A percentile compares a stretch with the other conserved stretches of the same genome.
Conservation (phyloP, 306 rosid species). For the Astragalus glycyphyllos region DNA sequence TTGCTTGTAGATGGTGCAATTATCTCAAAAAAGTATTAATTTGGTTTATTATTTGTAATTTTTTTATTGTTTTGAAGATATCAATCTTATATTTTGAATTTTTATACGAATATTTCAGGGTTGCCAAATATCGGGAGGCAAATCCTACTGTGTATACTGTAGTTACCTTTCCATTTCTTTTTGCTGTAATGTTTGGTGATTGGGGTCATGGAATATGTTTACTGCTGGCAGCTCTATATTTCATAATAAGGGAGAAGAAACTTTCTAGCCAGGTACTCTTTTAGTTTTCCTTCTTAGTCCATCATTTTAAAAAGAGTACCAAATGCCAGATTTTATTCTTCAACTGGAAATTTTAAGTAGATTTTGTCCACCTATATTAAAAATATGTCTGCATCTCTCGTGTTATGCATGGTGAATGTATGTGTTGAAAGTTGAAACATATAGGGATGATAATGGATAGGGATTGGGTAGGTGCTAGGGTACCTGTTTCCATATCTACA, state of each 20-base stretch:
- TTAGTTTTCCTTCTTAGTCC: conserved; percentile 25
- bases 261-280: conserved; percentile 80
- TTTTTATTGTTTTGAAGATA: conserved; percentile 16
- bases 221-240: conserved; percentile 75
- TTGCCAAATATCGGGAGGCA: conserved; percentile 98
- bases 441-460: not conserved
- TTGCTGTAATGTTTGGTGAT: conserved; percentile 99
- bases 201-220: conserved; percentile 99
- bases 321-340: conserved; percentile 31
- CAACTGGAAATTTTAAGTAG: conserved; percentile 15
- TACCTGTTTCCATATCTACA: not conserved
- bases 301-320: conserved; percentile 19
- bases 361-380: conserved; percentile 9
- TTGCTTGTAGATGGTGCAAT: conserved; percentile 33
- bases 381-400: conserved; percentile 14
- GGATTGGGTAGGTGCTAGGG: conserved; percentile 2
- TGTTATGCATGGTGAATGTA: conserved; percentile 24
- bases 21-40: conserved; percentile 18
- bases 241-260: conserved; percentile 77
- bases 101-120: conserved; percentile 65
- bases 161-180: conserved; percentile 93
- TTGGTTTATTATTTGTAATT: conserved; percentile 10
- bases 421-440: conserved; percentile 26
- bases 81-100: conserved; percentile 20
- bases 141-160: conserved; percentile 92